Conservation (phyloP, 495 filamentous ascomycete genomes). For the Hypomontagnella monticulosa region DNA sequence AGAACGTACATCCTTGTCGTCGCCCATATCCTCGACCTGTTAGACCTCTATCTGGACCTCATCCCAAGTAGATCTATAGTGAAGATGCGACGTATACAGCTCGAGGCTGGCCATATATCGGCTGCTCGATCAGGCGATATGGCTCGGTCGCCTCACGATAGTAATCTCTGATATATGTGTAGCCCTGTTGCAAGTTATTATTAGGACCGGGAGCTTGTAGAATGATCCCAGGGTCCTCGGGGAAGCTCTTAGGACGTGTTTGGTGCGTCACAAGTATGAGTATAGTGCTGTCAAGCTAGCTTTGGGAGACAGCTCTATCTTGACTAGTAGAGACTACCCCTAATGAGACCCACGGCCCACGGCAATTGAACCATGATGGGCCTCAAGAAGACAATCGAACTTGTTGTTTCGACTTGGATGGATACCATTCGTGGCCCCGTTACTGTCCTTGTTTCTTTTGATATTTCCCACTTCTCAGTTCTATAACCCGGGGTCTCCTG, state of each 20-base stretch:
- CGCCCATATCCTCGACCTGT: slow-evolving; percentile 4
- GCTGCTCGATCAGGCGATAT: slow-evolving; percentile 12
- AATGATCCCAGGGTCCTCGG: slow-evolving; percentile 11
- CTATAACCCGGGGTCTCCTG: slow-evolving; percentile 3
- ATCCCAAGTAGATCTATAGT: neutral
- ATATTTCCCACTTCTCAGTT: slow-evolving; percentile 14
- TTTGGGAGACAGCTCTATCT: slow-evolving; percentile 23
- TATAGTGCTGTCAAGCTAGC: slow-evolving; percentile 21
- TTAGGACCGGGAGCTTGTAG: neutral
- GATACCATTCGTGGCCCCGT: slow-evolving; percentile 31
- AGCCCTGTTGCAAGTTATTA: neutral
- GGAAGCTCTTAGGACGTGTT: slow-evolving; percentile 9
- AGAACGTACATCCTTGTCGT: slow-evolving; percentile 20
- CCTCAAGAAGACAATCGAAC: slow-evolving; percentile 12
- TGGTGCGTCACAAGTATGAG: slow-evolving; percentile 21
- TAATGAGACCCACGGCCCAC: slow-evolving; percentile 20
- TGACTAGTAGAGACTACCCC: slow-evolving; percentile 24
- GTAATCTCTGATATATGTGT: neutral
- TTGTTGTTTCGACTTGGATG: slow-evolving; percentile 22
- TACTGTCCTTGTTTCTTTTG: slow-evolving; percentile 20
- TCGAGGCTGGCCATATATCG: neutral
- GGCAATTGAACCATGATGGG: slow-evolving; percentile 32
- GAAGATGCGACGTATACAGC: neutral
- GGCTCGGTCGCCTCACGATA: neutral
- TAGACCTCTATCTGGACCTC: slow-evolving; percentile 1